Base-by-base conservation (phyloP, 2,329 filamentous ascomycete species). In the Teratosphaeria viscida region DNA sequence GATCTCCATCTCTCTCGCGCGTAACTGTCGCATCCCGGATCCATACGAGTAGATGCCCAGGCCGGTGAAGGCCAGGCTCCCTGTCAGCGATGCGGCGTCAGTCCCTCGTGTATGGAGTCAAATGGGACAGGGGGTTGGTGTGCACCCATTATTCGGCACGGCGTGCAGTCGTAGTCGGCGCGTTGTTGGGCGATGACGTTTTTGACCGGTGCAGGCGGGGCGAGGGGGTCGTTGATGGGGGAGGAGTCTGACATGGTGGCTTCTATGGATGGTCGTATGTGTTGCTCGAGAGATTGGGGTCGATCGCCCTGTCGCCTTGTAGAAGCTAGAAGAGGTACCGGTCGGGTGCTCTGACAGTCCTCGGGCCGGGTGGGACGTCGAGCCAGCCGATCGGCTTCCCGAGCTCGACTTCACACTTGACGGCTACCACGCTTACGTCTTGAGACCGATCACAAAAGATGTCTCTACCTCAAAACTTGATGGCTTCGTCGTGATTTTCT, bases 11-110 rank as follows among this genome's bases (percentile, higher is more conserved):
- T 78, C 71, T 32, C 75, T 72, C 47, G 75, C 66, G 11, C 67
- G 68, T 27, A 80, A 70, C 58, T 79, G 77, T 16, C 71, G 68
- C 66, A 76, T 76, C 5, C 77, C 77, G 2, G 76, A 77, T 39
- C 74, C 65, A 66, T 78, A 79, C 5, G 73, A 76, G 68, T 77
- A 79, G 27, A 73, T 70, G 58, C 78, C 78, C 55, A 79, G 74
- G 35, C 76, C 76, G 47, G 76, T 68, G 66, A 80, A 80, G 0
- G 72, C 77, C 53, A 70, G 72, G 55, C 70, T 75, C 54, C 77
- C 77, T 79, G 60, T 39, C 23, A 47, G 34, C 26, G 5, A 34
- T 19, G 16, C n/a, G 55, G 37, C 59, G 34, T 35, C 16, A 39
- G n/a, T 5, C 16, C 5, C 19, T 59, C 29, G 49, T 39, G 55